These are phyloP conservation scores for Dactylellina leptospora DNA, from an alignment of 2,329 filamentous ascomycete genomes.

Conservation along the genomic window DNA sequence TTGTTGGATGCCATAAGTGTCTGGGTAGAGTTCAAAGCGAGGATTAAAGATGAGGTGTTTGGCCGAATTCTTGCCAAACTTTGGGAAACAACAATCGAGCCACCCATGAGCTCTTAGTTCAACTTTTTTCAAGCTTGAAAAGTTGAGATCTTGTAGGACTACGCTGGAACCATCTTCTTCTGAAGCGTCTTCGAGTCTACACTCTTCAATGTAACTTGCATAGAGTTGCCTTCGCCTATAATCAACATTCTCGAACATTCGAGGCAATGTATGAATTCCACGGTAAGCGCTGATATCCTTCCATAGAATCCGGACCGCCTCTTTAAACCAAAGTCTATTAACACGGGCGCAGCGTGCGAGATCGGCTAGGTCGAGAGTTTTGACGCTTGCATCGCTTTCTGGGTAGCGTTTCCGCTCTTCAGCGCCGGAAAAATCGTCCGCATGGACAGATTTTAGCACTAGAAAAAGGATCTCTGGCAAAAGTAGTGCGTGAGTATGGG, in stretches of 20 bases:
- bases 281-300: not conserved
- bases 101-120: not conserved
- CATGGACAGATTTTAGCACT: not conserved
- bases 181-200: not conserved
- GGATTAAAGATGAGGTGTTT: not conserved
- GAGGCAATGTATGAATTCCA: not conserved
- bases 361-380: not conserved
- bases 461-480: constrained; percentile 2
- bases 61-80: constrained; percentile 1
- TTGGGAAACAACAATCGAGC: not conserved
- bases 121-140: not conserved
- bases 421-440: not conserved
- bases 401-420: not conserved
- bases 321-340: constrained; percentile 4
- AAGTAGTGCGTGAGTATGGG: not conserved
- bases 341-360: not conserved
- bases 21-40: not conserved
- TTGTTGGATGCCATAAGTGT: not conserved
- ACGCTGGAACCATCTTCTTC: not conserved
- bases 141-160: not conserved
- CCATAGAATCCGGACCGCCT: not conserved
- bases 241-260: not conserved
- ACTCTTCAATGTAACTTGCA: not conserved
- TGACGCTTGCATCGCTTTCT: not conserved
- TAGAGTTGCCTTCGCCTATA: not conserved